Conservation (phyloP, 495 filamentous ascomycete genomes). For the Talaromyces adpressus region DNA sequence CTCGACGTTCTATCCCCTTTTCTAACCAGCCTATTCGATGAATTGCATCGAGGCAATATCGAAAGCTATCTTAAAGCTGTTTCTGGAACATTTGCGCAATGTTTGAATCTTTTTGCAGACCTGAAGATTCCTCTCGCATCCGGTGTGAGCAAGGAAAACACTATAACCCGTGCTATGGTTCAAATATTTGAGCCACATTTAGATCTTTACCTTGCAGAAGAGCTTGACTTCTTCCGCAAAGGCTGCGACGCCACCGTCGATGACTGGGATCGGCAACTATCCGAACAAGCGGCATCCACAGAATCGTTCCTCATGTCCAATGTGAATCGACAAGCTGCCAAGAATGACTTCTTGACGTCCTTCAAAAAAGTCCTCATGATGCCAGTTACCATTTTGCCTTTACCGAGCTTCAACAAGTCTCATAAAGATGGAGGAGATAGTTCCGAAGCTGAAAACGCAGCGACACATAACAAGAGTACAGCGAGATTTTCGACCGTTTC, state of each 20-base stretch:
- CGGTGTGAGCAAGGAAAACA: constrained; percentile 46
- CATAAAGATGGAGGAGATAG: constrained; percentile 28
- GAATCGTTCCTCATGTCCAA: constrained; percentile 95
- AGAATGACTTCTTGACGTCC: constrained; percentile 89
- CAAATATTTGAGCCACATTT: constrained; percentile 84
- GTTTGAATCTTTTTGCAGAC: constrained; percentile 62
- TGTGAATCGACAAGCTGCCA: constrained; percentile 89
- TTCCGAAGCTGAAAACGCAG: constrained; percentile 24
- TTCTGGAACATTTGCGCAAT: constrained; percentile 80
- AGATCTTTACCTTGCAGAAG: constrained; percentile 88
- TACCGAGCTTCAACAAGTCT: constrained; percentile 55
- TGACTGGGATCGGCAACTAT: constrained; percentile 85
- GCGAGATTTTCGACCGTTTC: constrained; percentile 45
- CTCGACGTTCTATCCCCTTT: constrained; percentile 86
- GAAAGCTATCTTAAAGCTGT: constrained; percentile 81
- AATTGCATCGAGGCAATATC: constrained; percentile 70
- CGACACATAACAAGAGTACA: constrained; percentile 34
- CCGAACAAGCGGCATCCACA: constrained; percentile 81
- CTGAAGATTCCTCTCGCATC: constrained; percentile 58
- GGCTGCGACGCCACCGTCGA: constrained; percentile 68
- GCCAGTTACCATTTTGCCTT: constrained; percentile 83
- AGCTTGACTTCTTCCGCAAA: constrained; percentile 76
- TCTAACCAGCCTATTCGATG: constrained; percentile 77
- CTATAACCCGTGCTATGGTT: constrained; percentile 51
- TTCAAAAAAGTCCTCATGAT: constrained; percentile 99